Conservation (phyloP, 306 rosid species). For the Myrica gale region DNA sequence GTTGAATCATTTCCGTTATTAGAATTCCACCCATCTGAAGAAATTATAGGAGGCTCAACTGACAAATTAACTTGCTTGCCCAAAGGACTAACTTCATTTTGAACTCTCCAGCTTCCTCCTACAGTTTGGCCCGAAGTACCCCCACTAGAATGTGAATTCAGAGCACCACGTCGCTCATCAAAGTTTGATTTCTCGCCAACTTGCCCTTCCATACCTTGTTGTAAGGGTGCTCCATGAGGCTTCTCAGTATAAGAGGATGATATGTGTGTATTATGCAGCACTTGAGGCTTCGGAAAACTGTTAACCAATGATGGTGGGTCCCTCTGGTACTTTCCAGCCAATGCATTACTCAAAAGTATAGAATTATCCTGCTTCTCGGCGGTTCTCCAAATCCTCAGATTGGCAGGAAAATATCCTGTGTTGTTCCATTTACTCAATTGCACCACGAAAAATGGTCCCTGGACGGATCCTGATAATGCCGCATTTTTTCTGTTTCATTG, state of each 20-base stretch:
- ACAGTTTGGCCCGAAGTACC: slow-evolving; percentile 44
- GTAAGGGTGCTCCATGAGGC: slow-evolving; percentile 46
- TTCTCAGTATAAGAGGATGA: slow-evolving; percentile 46
- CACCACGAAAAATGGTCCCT: slow-evolving; percentile 92
- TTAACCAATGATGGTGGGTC: slow-evolving; percentile 40
- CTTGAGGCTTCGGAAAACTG: slow-evolving; percentile 50
- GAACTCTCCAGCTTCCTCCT: slow-evolving; percentile 59
- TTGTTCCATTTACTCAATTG: slow-evolving; percentile 92
- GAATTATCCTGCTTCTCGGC: slow-evolving; percentile 66
- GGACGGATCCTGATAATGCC: slow-evolving; percentile 96
- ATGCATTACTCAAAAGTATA: slow-evolving; percentile 66
- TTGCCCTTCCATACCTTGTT: slow-evolving; percentile 50
- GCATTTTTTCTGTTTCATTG: slow-evolving; percentile 79
- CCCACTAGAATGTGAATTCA: slow-evolving; percentile 34
- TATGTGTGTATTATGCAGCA: slow-evolving; percentile 41
- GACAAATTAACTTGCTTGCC: slow-evolving; percentile 48
- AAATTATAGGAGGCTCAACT: slow-evolving; percentile 59
- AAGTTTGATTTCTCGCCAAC: slow-evolving; percentile 35
- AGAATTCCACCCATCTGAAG: slow-evolving; percentile 58
- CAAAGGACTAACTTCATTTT: slow-evolving; percentile 39
- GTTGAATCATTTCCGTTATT: slow-evolving; percentile 54
- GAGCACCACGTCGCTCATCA: slow-evolving; percentile 41
- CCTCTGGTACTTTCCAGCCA: slow-evolving; percentile 65
- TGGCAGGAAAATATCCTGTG: slow-evolving; percentile 91
- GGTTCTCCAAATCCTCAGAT: slow-evolving; percentile 76